Conservation (phyloP, 352 stramenopile genomes). For the Globisporangium okanoganense region DNA sequence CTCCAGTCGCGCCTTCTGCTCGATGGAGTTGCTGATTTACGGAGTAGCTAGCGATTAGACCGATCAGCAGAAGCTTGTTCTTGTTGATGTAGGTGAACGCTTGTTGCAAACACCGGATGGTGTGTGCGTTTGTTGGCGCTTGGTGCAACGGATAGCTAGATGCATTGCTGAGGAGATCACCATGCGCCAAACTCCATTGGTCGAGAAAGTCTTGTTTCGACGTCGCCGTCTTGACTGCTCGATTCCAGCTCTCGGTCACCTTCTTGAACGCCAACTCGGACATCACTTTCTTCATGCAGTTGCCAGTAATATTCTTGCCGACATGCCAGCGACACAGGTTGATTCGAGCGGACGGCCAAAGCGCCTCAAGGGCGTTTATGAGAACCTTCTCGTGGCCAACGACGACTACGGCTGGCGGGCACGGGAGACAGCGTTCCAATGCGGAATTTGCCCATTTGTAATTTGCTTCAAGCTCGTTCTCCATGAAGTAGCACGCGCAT, state of each 20-base stretch:
- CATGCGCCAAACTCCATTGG: no score
- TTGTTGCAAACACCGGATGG: not conserved
- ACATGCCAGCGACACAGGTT: not conserved
- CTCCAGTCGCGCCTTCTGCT: not conserved
- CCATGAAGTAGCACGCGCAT: not conserved
- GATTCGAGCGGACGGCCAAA: not conserved
- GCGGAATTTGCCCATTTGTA: not conserved
- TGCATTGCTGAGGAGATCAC: no score
- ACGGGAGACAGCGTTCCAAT: not conserved
- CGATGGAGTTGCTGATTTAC: not conserved
- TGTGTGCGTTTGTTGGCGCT: not conserved
- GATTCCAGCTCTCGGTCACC: not conserved
- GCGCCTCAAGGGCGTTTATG: not conserved
- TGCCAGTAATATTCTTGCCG: not conserved
- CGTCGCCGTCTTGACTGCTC: not conserved
- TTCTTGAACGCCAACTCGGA: not conserved
- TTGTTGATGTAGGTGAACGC: not conserved
- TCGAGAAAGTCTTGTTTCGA: not conserved
- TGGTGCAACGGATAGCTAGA: not conserved
- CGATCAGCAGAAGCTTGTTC: not conserved
- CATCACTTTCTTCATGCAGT: not conserved
- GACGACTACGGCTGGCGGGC: not conserved
- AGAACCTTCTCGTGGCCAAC: not conserved
- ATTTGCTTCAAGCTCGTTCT: not conserved
- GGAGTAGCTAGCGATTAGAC: not conserved